Evolutionary conservation across 495 filamentous ascomycete species (phyloP).

Genomic region (Daldinia bambusicola): DNA sequence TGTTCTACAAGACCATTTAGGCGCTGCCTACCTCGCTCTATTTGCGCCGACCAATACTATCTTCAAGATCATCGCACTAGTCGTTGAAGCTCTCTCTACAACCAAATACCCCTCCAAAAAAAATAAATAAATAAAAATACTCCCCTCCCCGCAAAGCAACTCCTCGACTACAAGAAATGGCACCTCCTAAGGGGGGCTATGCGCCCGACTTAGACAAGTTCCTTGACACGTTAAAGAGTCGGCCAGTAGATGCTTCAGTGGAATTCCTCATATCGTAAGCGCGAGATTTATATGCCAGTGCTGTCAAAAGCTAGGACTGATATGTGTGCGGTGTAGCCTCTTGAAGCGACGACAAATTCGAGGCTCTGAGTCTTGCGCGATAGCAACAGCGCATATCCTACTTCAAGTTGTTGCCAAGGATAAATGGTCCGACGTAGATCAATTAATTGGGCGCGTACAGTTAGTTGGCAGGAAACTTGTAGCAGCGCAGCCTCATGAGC

Average conservation of each 20-base stretch:
- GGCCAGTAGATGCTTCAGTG: slow-evolving; percentile 79
- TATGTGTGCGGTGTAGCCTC: slow-evolving; percentile 62
- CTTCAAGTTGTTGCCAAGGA: slow-evolving; percentile 81
- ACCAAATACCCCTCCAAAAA: background rate
- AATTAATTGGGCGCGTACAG: slow-evolving; percentile 80
- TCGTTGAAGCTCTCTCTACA: slow-evolving; percentile 6
- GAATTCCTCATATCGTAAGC: slow-evolving; percentile 82
- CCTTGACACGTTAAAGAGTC: slow-evolving; percentile 76
- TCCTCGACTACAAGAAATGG: slow-evolving; percentile 47
- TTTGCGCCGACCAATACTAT: slow-evolving; percentile 28
- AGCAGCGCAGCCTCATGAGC: slow-evolving; percentile 84
- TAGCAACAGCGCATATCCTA: slow-evolving; percentile 88
- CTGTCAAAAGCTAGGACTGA: slow-evolving; percentile 21
- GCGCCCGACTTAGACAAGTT: slow-evolving; percentile 79
- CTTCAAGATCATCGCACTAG: slow-evolving; percentile 5
- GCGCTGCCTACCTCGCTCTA: slow-evolving; percentile 9
- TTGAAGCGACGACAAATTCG: slow-evolving; percentile 90
- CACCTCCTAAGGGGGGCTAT: slow-evolving; percentile 55
- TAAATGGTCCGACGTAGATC: slow-evolving; percentile 74
- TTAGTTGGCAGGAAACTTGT: slow-evolving; percentile 77
- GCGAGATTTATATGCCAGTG: slow-evolving; percentile 11
- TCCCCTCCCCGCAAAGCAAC: too few species aligned
- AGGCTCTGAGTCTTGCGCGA: slow-evolving; percentile 85
- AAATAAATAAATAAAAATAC: too few species aligned
- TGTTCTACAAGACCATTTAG: background rate